Evolutionary conservation across 2,329 filamentous ascomycete genomes (phyloP), one percentile per base, ranked within the genome.

Genomic region (Fusarium bactridioides): DNA sequence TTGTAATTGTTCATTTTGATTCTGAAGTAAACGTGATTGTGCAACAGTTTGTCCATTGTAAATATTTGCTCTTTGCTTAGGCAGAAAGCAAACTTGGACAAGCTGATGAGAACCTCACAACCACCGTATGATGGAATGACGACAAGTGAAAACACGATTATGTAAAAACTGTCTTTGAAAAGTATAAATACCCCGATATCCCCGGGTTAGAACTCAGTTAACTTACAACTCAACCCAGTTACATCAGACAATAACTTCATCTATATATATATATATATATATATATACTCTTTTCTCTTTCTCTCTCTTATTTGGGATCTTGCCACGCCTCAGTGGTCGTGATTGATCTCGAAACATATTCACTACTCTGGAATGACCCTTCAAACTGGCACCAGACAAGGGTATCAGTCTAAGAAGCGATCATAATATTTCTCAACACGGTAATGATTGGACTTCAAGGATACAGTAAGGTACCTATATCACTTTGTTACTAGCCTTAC

Each of bases 31-130:
- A 31, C 29, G 4, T 44, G 38, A 18, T 47, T 21, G 9, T 7
- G 38, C 4, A 25, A 7, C 6, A 18, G 29, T 35, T n/a, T 48
- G 31, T n/a, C 13, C 1, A 3, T n/a, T 0, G 0, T 5, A 16
- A 13, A 13, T 35, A 0, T 12, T 48, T 57, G 16, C 7, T 7
- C 29, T 47, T 21, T 57, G 23, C n/a, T 18, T 35, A 16, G 31
- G n/a, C 13, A 47, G 29, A 10, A 27, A 2, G n/a, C 23, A 47
- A 33, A 3, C 13, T 25, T n/a, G 29, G 13, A 13, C 18, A 47
- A 57, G 16, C 6, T 3, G 13, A 1, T 9, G 3, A 1, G 35
- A 47, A n/a, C 23, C 10, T 5, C 19, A 25, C n/a, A 8, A 7
- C 29, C 5, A 57, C 7, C 19, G n/a, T n/a, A 3, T 10, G 0